Evolutionary conservation across 2,329 filamentous ascomycete genomes (phyloP).

Genomic region (Dothiorella sarmentorum): DNA sequence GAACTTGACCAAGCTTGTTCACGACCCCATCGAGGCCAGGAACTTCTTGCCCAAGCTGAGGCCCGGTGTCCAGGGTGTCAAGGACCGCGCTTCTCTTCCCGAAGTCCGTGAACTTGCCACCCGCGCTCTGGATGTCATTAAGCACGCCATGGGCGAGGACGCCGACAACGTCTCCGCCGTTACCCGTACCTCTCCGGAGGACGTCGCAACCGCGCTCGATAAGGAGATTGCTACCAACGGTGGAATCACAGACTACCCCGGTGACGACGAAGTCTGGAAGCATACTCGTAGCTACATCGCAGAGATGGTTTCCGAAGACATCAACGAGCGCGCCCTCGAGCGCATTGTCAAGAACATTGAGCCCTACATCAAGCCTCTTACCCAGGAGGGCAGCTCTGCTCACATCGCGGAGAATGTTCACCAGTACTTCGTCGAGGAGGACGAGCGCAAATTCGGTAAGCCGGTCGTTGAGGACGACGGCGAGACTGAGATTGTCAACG

Average conservation of each 20-base stretch:
- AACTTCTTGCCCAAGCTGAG: slow-evolving; percentile 93
- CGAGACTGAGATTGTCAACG: slow-evolving; percentile 95
- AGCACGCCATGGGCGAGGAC: slow-evolving; percentile 79
- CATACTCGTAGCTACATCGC: slow-evolving; percentile 70
- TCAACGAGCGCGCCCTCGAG: slow-evolving; percentile 74
- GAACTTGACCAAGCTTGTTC: slow-evolving; percentile 96
- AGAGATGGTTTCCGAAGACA: slow-evolving; percentile 81
- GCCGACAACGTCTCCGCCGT: slow-evolving; percentile 58
- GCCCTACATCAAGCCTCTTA: slow-evolving; percentile 72
- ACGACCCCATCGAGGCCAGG: slow-evolving; percentile 89
- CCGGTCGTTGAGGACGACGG: slow-evolving; percentile 86
- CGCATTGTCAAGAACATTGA: slow-evolving; percentile 67
- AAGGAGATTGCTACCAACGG: slow-evolving; percentile 69
- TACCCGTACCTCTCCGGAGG: slow-evolving; percentile 65
- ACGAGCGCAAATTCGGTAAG: slow-evolving; percentile 80
- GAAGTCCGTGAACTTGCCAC: slow-evolving; percentile 90
- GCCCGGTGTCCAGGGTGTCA: slow-evolving; percentile 87
- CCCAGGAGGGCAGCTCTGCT: slow-evolving; percentile 60
- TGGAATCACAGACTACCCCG: slow-evolving; percentile 59
- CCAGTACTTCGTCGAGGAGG: slow-evolving; percentile 74
- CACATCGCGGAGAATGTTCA: slow-evolving; percentile 72
- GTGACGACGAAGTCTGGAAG: slow-evolving; percentile 61
- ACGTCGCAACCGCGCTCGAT: slow-evolving; percentile 72
- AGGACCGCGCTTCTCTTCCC: slow-evolving; percentile 83
- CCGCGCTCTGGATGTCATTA: slow-evolving; percentile 78